These are phyloP conservation scores for Penicillium fuscoglaucum DNA, from an alignment of 2,329 filamentous ascomycete species.

Conservation along the genomic window DNA sequence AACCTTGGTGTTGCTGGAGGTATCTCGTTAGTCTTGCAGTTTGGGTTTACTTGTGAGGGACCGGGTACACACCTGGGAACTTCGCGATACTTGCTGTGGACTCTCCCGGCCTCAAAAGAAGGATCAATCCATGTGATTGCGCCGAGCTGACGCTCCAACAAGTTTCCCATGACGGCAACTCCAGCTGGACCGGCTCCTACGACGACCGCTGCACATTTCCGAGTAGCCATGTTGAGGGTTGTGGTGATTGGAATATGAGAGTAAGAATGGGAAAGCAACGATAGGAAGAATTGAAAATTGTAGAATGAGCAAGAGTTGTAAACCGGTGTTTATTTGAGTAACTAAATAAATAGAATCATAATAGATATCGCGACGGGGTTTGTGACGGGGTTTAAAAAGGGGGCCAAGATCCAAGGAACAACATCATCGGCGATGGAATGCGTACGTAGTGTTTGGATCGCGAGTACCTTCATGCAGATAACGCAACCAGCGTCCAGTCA, in stretches of 20 bases:
- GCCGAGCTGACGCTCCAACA: conserved; percentile 56
- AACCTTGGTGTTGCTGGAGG: conserved; percentile 60
- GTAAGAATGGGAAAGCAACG: not conserved
- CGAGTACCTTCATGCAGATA: conserved; percentile 18
- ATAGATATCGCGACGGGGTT: conserved; percentile 2
- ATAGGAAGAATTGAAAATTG: not conserved
- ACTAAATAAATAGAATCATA: conserved; percentile 20
- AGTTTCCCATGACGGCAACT: conserved; percentile 61
- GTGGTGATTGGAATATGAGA: not conserved
- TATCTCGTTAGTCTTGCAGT: not conserved
- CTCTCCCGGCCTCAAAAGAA: conserved; percentile 54
- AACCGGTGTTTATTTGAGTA: conserved; percentile 16
- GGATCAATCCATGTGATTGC: conserved; percentile 62
- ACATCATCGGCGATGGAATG: conserved; percentile 16
- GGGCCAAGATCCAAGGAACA: conserved; percentile 18
- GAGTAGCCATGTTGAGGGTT: conserved; percentile 27
- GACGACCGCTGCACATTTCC: conserved; percentile 55
- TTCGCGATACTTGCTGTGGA: conserved; percentile 58
- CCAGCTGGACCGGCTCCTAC: conserved; percentile 61
- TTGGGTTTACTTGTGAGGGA: not conserved
- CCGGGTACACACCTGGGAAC: conserved; percentile 52
- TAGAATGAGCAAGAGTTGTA: not conserved
- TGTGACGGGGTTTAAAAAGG: conserved; percentile 11
- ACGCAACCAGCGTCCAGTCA: conserved; percentile 27
- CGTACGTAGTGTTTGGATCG: not conserved